Percentiles rank a stretch among this genome's conserved stretches.
These are phyloP conservation scores for Rhazya stricta DNA, from an alignment of 257 asterid species.

Conservation along the genomic window DNA sequence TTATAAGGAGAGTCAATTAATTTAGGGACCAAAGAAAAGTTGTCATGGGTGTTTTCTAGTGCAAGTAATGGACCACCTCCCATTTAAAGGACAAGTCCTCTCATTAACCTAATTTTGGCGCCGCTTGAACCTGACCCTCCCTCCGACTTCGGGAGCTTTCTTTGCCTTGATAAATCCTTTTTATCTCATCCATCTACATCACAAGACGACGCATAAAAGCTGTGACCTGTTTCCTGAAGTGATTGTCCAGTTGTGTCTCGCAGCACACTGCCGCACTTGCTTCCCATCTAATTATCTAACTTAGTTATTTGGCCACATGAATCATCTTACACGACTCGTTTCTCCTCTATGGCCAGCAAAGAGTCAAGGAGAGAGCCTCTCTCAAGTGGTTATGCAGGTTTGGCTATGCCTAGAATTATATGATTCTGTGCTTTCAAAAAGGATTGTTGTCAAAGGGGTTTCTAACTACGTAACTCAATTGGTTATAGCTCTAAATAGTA, in stretches of 20 bases:
- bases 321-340: no score
- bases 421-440: no score
- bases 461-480: no score
- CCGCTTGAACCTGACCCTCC: not conserved
- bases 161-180: not conserved
- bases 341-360: no score
- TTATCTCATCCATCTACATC: not conserved
- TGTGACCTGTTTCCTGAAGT: not conserved
- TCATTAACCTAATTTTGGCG: constrained; percentile 10
- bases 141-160: constrained; percentile 1
- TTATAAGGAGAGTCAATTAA: not conserved
- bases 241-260: constrained; percentile 4
- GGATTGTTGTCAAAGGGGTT: no score
- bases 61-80: not conserved
- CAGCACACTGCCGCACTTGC: not conserved
- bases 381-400: no score
- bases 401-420: no score
- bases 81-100: not conserved
- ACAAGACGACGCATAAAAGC: not conserved
- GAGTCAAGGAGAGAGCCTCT: no score
- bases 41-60: not conserved
- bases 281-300: no score
- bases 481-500: no score
- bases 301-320: no score
- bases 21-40: not conserved